Conservation (phyloP, 1,284 basidiomycete species). For the Rhodotorula sp. region DNA sequence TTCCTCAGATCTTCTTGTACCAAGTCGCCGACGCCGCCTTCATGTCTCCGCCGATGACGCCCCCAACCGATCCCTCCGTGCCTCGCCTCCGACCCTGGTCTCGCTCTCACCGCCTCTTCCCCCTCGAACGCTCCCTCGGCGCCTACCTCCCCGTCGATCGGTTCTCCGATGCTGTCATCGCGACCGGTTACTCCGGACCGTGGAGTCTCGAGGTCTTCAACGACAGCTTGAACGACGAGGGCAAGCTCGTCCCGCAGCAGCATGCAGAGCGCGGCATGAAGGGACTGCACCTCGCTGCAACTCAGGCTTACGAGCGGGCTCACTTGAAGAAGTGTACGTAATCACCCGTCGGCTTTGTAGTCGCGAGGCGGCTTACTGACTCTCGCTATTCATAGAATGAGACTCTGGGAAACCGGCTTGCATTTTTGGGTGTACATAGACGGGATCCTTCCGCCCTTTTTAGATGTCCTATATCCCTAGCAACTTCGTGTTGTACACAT, state of each 20-base stretch:
- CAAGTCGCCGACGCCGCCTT: slow-evolving; percentile 50
- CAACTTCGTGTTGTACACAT: too few species aligned
- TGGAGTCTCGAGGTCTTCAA: slow-evolving; percentile 52
- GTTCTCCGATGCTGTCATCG: slow-evolving; percentile 47
- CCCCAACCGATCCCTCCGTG: slow-evolving; percentile 45
- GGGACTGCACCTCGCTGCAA: slow-evolving; percentile 25
- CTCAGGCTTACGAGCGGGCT: slow-evolving; percentile 19
- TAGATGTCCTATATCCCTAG: too few species aligned
- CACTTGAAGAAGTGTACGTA: slow-evolving; percentile 8
- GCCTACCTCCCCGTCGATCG: slow-evolving; percentile 49
- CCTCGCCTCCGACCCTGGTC: slow-evolving; percentile 51
- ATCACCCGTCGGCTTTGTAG: background rate
- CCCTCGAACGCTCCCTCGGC: slow-evolving; percentile 47
- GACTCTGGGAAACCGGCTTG: too few species aligned
- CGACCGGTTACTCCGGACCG: slow-evolving; percentile 48
- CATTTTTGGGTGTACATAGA: too few species aligned
- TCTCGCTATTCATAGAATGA: background rate
- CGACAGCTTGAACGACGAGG: slow-evolving; percentile 43
- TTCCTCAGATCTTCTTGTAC: slow-evolving; percentile 48
- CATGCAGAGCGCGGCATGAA: slow-evolving; percentile 46
- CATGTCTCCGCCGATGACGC: slow-evolving; percentile 43
- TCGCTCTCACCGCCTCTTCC: slow-evolving; percentile 49
- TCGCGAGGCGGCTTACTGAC: background rate
- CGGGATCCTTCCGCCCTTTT: too few species aligned
- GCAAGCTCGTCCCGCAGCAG: slow-evolving; percentile 38